Evolutionary conservation across 331 rosid genomes (phyloP), one percentile per base, ranked within the genome.

Genomic region (Malus hybrid): DNA sequence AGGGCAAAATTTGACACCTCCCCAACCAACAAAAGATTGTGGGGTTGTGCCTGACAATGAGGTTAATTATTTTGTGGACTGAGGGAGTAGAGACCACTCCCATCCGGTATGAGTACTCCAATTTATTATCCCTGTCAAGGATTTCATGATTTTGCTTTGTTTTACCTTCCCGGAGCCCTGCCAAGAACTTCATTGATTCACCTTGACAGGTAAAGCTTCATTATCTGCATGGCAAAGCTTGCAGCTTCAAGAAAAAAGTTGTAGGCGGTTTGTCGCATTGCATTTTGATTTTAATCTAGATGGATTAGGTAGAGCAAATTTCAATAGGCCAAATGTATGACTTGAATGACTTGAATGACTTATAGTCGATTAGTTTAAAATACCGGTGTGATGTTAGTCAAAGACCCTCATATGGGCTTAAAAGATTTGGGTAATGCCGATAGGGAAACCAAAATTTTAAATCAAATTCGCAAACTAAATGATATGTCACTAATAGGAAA

Each of bases 131-230:
- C 63, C 66, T 61, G 66, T 15, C 33, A 61, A 13, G 34, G 33
- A 61, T 32, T 27, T 61, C 7, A 27, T 61, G 66, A 63, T 63
- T 63, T 63, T 28, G 10, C 14, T 16, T 16, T 63, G 32, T 61
- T 12, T 24, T 27, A 6, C 42, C 22, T 16, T 63, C 42, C 29
- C 27, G 66, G 33, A 10, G 31, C 42, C 68, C 68, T 63, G 39
- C 68, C 68, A 63, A 63, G 42, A 31, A 63, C 68, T 32, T 29
- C 68, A 63, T 63, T 63, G 11, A 63, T 63, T 63, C 20, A 63
- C 42, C 39, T 6, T 61, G 66, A 27, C 66, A 55, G 31, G 64
- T 59, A 20, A 22, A 59, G 8, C 31, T 59, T 59, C 31, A 59
- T 2, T 59, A 22, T 10, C 46, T 42, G 12, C 31, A 59, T 59